phyloP scores from a whole-genome alignment of 768 basidiomycete species.

The Pholiota conissans region DNA sequence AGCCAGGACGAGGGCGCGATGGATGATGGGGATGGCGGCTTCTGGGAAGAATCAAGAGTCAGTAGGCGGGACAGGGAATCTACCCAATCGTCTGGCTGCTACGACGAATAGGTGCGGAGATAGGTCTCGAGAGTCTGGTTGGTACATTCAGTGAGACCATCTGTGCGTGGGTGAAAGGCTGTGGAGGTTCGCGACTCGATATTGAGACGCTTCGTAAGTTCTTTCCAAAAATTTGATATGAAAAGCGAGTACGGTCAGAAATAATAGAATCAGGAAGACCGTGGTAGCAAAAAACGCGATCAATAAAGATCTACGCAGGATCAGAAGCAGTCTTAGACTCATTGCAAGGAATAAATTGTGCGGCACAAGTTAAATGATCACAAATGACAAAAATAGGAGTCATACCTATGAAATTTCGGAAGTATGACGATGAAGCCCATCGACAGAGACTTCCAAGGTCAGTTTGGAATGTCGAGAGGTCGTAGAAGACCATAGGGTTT shows the following conservation, averaged over 20 bases:
- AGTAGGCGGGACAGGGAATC: slow-evolving; percentile 35
- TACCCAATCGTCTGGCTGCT: slow-evolving; percentile 44
- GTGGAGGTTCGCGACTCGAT: slow-evolving; percentile 16
- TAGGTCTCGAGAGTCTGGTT: slow-evolving; percentile 32
- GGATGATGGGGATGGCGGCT: too few species aligned
- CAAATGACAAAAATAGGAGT: slow-evolving; percentile 38
- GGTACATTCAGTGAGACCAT: slow-evolving; percentile 19
- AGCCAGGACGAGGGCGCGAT: too few species aligned
- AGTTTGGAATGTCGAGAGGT: slow-evolving; percentile 33
- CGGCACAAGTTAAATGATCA: slow-evolving; percentile 39
- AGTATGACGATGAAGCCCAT: slow-evolving; percentile 46
- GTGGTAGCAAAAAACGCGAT: slow-evolving; percentile 33
- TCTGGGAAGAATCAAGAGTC: too few species aligned
- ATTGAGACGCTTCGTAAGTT: slow-evolving; percentile 11
- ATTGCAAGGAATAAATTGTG: too few species aligned
- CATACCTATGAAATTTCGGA: slow-evolving; percentile 34
- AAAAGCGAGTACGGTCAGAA: slow-evolving; percentile 33
- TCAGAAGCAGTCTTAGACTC: too few species aligned
- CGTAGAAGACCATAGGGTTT: slow-evolving; percentile 36
- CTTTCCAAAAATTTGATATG: slow-evolving; percentile 29
- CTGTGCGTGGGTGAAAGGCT: slow-evolving; percentile 19
- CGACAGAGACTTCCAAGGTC: slow-evolving; percentile 36
- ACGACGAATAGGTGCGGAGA: slow-evolving; percentile 32
- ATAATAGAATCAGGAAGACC: slow-evolving; percentile 33
- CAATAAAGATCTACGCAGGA: too few species aligned